Base-by-base conservation (phyloP, 1,284 basidiomycete genomes). In the Moesziomyces aphidis region DNA sequence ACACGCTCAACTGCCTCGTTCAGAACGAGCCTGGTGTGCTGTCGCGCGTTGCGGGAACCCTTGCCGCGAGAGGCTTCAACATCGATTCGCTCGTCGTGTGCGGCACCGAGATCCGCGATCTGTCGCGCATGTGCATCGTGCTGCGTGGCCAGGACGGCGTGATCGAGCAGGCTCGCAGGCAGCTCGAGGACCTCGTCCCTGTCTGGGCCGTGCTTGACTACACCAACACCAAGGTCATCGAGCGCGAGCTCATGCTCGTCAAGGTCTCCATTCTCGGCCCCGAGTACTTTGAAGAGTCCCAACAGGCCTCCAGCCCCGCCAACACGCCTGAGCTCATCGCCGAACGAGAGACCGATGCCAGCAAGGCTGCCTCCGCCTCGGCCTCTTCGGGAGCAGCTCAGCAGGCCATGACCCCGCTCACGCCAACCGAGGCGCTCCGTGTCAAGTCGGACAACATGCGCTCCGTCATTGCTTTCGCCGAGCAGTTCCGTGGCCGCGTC, bases 1-100 rank as follows among this genome's bases (percentile, higher is more conserved):
- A 99, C 85, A 90, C 96, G 65, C 89, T 99, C 75, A 99, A 99
- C 87, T 98, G 95, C 86, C 90, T 99, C 68, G 97, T 99, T 8
- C 97, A 99, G 87, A 98, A 99, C 85, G 97, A 99, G 86, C 97
- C 97, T 3, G 97, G 97, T 85, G 97, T 99, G 21, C 89, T 99
- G 22, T 97, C 96, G 23, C 92, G 97, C 76, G 95, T 99, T 2
- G 96, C 96, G 6, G 97, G 97, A 73, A 98, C 96, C 77, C 89
- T 99, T 31, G 97, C 97, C 23, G 97, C 94, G 45, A 89, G 97
- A 75, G 97, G 97, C 1, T 97, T 99, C 89, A 99, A 99, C 88
- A 97, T 87, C 85, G 97, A 99, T 87, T 98, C 95, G 21, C 89
- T 99, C 67, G 97, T 99, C 77, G 97, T 99, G 23, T 99, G 97